phyloP scores from a whole-genome alignment of 345 rosid genomes.

The Sonneratia alba region DNA sequence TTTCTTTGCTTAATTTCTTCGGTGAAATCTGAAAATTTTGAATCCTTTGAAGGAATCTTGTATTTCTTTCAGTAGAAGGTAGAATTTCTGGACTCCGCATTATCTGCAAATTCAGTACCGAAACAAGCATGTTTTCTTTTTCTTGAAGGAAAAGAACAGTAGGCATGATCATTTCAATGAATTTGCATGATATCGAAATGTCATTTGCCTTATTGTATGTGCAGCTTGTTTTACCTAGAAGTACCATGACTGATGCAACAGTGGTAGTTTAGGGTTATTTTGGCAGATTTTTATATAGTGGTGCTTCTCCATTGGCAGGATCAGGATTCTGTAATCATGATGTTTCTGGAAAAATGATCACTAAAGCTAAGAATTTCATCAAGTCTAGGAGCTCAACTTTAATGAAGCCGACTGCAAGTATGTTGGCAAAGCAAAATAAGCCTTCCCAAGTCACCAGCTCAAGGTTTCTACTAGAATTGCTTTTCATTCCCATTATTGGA shows the following conservation, averaged over 20 bases:
- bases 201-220: neutral
- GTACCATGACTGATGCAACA: neutral
- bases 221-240: neutral
- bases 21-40: too few species aligned
- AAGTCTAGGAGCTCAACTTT: constrained; percentile 78
- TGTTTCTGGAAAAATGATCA: constrained; percentile 26
- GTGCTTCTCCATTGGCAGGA: constrained; percentile 25
- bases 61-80: too few species aligned
- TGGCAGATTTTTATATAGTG: neutral
- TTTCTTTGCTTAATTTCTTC: too few species aligned
- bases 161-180: neutral
- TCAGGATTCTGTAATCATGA: constrained; percentile 23
- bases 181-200: neutral
- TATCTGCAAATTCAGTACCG: too few species aligned
- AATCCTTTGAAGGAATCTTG: too few species aligned
- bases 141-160: neutral
- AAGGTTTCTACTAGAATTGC: constrained; percentile 28
- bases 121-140: neutral
- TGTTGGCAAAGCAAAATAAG: constrained; percentile 66
- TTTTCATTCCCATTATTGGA: neutral
- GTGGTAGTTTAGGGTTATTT: neutral
- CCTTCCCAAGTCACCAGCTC: constrained; percentile 24
- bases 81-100: too few species aligned
- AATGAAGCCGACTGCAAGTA: constrained; percentile 91
- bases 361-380: constrained; percentile 22